phyloP scores from a whole-genome alignment of 331 rosid genomes.

The Cydonia oblonga region DNA sequence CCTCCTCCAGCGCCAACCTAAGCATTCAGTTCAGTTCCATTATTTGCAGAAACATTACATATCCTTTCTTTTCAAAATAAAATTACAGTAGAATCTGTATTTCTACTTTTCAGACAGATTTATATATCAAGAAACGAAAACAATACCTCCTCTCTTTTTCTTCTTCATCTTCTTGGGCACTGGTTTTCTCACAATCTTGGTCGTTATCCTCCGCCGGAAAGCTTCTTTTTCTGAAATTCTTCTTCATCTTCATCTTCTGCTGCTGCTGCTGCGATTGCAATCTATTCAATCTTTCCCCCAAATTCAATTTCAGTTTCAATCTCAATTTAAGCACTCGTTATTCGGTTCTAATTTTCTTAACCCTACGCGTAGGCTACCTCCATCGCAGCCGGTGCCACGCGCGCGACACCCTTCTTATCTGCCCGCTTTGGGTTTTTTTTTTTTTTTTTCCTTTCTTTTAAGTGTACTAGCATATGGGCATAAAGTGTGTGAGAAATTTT shows the following conservation, averaged over 20 bases:
- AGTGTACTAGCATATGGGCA: too few relatives aligned
- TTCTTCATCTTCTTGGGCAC: constrained; percentile 45
- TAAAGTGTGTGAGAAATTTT: too few relatives aligned
- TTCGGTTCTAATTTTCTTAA: too few relatives aligned
- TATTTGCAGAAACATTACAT: background rate
- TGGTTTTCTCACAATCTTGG: constrained; percentile 21
- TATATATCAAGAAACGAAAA: background rate
- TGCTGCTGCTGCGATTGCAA: constrained; percentile 11
- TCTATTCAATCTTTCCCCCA: background rate
- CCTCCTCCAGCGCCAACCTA: constrained; percentile 81
- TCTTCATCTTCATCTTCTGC: constrained; percentile 22
- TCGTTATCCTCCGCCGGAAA: constrained; percentile 6
- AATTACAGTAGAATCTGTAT: too few relatives aligned
- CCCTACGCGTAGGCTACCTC: too few relatives aligned
- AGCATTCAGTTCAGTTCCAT: background rate
- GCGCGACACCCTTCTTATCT: too few relatives aligned
- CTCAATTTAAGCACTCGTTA: too few relatives aligned
- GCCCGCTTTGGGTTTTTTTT: too few relatives aligned
- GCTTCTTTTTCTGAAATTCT: constrained; percentile 53
- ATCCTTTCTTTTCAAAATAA: background rate
- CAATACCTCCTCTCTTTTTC: constrained; percentile 61
- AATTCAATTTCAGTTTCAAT: too few relatives aligned
- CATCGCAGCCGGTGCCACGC: too few relatives aligned
- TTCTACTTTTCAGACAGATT: too few relatives aligned
- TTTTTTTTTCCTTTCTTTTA: too few relatives aligned